Conservation (phyloP, 2,329 filamentous ascomycete genomes). For the Neopestalotiopsis sp. region DNA sequence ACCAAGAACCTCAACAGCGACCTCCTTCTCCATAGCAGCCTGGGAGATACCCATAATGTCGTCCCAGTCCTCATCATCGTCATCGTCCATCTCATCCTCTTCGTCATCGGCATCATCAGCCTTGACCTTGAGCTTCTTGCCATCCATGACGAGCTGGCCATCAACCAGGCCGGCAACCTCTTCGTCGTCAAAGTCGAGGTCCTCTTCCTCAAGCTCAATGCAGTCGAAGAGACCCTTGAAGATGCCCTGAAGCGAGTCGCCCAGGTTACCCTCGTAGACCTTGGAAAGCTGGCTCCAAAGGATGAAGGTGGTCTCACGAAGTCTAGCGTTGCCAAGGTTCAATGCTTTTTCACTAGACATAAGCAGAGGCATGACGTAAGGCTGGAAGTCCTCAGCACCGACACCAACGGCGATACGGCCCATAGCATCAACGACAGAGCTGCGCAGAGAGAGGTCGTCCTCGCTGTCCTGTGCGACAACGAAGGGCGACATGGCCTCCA, state of each 20-base stretch:
- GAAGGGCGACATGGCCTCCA: conserved; percentile 86
- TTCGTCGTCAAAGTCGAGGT: conserved; percentile 73
- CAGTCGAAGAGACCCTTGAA: conserved; percentile 84
- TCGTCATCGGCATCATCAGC: conserved; percentile 55
- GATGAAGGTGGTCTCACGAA: conserved; percentile 96
- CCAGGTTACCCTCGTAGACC: conserved; percentile 86
- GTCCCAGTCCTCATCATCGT: conserved; percentile 86
- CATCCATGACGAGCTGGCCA: conserved; percentile 69
- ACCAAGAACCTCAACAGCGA: conserved; percentile 91
- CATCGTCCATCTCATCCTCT: conserved; percentile 69
- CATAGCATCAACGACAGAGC: conserved; percentile 89
- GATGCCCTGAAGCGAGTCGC: conserved; percentile 77
- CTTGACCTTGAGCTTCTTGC: conserved; percentile 86
- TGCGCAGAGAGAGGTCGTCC: conserved; percentile 87
- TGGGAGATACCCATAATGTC: conserved; percentile 85
- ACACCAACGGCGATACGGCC: conserved; percentile 91
- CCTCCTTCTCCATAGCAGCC: conserved; percentile 94
- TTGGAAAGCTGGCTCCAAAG: conserved; percentile 94
- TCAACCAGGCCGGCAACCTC: conserved; percentile 52
- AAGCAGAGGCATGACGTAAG: conserved; percentile 91
- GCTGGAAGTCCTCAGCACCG: conserved; percentile 84
- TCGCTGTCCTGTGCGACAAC: conserved; percentile 87
- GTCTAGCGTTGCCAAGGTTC: conserved; percentile 83
- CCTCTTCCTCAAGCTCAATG: conserved; percentile 86
- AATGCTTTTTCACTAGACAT: conserved; percentile 90